Evolutionary conservation across 1,139 yeast species (phyloP).

Genomic region (Yamadazyma taylorii): DNA sequence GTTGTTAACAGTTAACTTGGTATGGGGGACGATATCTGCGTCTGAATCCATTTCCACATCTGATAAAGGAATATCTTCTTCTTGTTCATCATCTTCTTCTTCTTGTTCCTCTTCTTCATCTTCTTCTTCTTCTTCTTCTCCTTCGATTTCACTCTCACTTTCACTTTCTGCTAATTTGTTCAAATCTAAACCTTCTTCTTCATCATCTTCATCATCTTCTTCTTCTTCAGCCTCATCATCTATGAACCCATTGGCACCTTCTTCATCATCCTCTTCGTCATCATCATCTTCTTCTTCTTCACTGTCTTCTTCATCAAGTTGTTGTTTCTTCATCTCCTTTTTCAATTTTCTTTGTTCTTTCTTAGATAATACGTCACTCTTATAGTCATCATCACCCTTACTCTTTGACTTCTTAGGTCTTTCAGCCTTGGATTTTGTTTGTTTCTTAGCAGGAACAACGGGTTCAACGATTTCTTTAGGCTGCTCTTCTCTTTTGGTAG

Average conservation of each 20-base stretch:
- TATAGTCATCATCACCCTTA: constrained; percentile 33
- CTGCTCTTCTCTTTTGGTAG: constrained; percentile 14
- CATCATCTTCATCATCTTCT: constrained; percentile 29
- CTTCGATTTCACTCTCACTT: constrained; percentile 41
- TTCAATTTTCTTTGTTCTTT: constrained; percentile 65
- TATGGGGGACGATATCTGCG: constrained; percentile 87
- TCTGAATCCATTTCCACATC: constrained; percentile 83
- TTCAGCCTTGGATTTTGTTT: constrained; percentile 16
- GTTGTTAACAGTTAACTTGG: constrained; percentile 79
- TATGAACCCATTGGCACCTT: constrained; percentile 22
- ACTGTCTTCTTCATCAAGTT: constrained; percentile 21
- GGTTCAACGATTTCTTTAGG: constrained; percentile 12
- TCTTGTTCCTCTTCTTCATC: constrained; percentile 47
- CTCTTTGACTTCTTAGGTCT: constrained; percentile 17
- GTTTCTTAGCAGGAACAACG: constrained; percentile 7
- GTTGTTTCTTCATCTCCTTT: constrained; percentile 37
- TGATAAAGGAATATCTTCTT: constrained; percentile 71
- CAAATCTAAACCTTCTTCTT: constrained; percentile 45
- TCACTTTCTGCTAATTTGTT: constrained; percentile 59
- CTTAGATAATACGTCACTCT: constrained; percentile 53
- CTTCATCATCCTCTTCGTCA: constrained; percentile 24
- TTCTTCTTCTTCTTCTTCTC: constrained; percentile 40
- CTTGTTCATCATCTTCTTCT: constrained; percentile 43
- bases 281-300: constrained; percentile 22
- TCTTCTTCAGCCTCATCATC: constrained; percentile 31